Base-by-base conservation (phyloP, 495 filamentous ascomycete species). In the Aspergillus ellipticus region DNA sequence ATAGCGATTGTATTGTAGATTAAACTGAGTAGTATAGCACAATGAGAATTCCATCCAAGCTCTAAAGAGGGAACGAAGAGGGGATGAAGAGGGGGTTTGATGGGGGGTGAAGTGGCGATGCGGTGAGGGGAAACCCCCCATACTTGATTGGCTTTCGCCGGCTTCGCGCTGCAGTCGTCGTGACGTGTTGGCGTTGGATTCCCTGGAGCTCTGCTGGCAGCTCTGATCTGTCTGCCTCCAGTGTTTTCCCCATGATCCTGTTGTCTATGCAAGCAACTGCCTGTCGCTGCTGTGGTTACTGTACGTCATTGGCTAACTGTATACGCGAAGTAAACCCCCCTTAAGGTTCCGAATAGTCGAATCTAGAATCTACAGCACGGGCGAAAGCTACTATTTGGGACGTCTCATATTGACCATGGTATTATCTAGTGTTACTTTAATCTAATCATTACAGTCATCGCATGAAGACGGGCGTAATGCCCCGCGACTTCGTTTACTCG, bases 401-500 rank as follows among this genome's bases (percentile, higher is more conserved):
- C 7, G 24, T 28, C 35, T 4, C 13, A 19, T 20, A 16, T 50
- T 33, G 26, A 50, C 48, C 2, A 29, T 28, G 15, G 39, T 7
- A 39, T 51, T 28, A n/a, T 26, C 4, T 10, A 22, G 19, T 24
- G 21, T 24, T 3, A 28, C 22, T 17, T 29, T 11, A 13, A 15
- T 26, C 28, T 11, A 13, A 15, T 26, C 28, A 28, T 48, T 11
- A 48, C 7, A 28, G 28, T 16, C 19, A 17, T 29, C 11, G 26
- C 21, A 29, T 15, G 11, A 15, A 39, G 11, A 5, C 31, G n/a
- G 3, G 16, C n/a, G n/a, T n/a, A n/a, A 20, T 41, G 4, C 31
- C 35, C 11, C 2, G 13, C 11, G 11, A 1, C n/a, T 15, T 39
- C 37, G 17, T 49, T 65, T 75, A 83, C 55, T 79, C 71, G 55